A percentile compares a stretch with the other conserved stretches of the same genome.
Evolutionary conservation across 2,329 filamentous ascomycete genomes (phyloP).

Genomic region (Pseudopithomyces maydicus): DNA sequence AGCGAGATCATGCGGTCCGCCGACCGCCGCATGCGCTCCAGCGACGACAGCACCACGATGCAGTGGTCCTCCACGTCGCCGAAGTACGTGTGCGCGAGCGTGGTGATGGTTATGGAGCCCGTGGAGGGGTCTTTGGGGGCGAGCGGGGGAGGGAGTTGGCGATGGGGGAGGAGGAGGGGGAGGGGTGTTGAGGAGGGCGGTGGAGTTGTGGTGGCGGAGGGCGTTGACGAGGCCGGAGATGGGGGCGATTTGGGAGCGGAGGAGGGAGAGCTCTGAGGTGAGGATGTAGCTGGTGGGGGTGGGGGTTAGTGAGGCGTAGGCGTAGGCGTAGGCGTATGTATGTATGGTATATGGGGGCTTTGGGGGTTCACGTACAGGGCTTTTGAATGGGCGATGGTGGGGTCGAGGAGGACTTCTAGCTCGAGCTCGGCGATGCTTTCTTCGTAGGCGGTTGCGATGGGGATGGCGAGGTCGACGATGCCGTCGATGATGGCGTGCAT

Average conservation of each 20-base stretch:
- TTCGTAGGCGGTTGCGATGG: constrained; percentile 81
- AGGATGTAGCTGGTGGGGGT: constrained; percentile 64
- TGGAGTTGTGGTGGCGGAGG: constrained; percentile 74
- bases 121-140: not conserved
- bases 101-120: constrained; percentile 74
- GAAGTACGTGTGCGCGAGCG: constrained; percentile 83
- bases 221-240: constrained; percentile 84
- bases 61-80: constrained; percentile 91
- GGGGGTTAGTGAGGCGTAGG: not conserved
- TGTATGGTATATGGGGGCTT: no score
- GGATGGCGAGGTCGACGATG: constrained; percentile 89
- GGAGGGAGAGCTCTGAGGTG: constrained; percentile 81
- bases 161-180: constrained; percentile 35
- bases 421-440: constrained; percentile 89
- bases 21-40: constrained; percentile 83
- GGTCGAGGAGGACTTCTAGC: constrained; percentile 84
- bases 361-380: constrained; percentile 51
- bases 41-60: constrained; percentile 77
- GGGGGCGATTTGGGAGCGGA: constrained; percentile 83
- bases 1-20: constrained; percentile 81
- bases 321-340: no score
- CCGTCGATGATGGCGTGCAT: constrained; percentile 90
- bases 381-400: constrained; percentile 75
- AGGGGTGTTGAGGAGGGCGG: constrained; percentile 30
- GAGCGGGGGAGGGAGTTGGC: constrained; percentile 37